These are phyloP conservation scores for Pythium periplocum DNA, from an alignment of 352 stramenopile genomes.

Conservation along the genomic window DNA sequence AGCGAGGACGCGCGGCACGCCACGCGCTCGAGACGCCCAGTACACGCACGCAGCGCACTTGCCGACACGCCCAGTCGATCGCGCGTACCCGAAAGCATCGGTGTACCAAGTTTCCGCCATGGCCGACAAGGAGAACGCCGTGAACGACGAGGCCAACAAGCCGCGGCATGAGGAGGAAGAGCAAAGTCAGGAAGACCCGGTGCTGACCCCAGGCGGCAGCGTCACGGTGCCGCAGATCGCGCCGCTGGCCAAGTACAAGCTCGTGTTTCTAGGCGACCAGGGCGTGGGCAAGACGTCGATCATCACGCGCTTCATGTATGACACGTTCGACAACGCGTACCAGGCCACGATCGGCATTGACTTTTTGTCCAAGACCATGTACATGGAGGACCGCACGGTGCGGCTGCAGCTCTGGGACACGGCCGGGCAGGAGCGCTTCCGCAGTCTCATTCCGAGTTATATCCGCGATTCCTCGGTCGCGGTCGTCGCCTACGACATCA, in stretches of 20 bases:
- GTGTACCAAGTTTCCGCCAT: background rate
- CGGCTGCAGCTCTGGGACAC: slow-evolving; percentile 99
- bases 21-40: too few relatives aligned
- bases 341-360: slow-evolving; percentile 99
- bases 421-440: slow-evolving; percentile 95
- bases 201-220: slow-evolving; percentile 16
- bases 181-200: slow-evolving; percentile 7
- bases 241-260: slow-evolving; percentile 92
- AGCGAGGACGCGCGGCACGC: too few relatives aligned
- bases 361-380: slow-evolving; percentile 99
- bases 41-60: too few relatives aligned
- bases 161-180: too few relatives aligned
- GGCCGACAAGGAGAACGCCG: slow-evolving; percentile 6
- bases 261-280: slow-evolving; percentile 95
- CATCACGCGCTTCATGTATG: slow-evolving; percentile 99
- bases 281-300: slow-evolving; percentile 99
- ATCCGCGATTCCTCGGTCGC: slow-evolving; percentile 99
- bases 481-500: slow-evolving; percentile 99
- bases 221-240: slow-evolving; percentile 75
- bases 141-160: slow-evolving; percentile 12
- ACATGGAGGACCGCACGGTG: slow-evolving; percentile 97
- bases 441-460: slow-evolving; percentile 95
- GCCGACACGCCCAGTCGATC: too few relatives aligned
- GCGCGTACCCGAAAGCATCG: too few relatives aligned
- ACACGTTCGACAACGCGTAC: slow-evolving; percentile 97